Evolutionary conservation across 192 early-diverging fungal species (phyloP).

Genomic region (Kappamyces sp.): DNA sequence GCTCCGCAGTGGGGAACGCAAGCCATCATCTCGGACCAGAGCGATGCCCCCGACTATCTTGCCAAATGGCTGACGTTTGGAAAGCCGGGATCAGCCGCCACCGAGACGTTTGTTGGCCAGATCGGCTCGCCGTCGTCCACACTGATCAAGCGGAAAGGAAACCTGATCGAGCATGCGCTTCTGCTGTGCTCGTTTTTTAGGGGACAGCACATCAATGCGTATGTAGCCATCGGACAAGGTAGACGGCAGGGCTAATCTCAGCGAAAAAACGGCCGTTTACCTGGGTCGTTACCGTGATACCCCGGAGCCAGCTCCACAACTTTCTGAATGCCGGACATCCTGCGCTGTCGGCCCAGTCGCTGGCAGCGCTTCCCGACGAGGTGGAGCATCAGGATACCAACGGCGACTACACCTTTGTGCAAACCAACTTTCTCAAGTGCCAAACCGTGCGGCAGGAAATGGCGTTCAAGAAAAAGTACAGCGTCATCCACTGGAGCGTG

Average conservation of each 20-base stretch:
- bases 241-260: neutral
- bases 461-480: slow-evolving; percentile 2
- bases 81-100: neutral
- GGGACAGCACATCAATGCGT: slow-evolving; percentile 28
- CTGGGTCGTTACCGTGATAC: slow-evolving; percentile 36
- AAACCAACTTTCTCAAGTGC: slow-evolving; percentile 18
- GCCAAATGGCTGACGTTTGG: slow-evolving; percentile 15
- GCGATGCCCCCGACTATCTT: neutral
- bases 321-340: no score
- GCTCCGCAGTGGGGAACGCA: no score
- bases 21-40: neutral
- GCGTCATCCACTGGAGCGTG: slow-evolving; percentile 32
- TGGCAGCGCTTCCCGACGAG: no score
- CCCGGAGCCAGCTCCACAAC: no score
- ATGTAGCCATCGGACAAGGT: slow-evolving; percentile 32
- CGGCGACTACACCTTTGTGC: neutral
- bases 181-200: slow-evolving; percentile 29
- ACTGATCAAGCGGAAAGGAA: slow-evolving; percentile 19
- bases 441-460: neutral
- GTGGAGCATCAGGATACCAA: slow-evolving; percentile 13
- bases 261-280: slow-evolving; percentile 30
- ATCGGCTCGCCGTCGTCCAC: slow-evolving; percentile 28
- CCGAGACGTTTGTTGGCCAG: slow-evolving; percentile 22
- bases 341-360: no score
- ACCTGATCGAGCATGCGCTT: slow-evolving; percentile 27